Evolutionary conservation across 495 filamentous ascomycete species (phyloP), one percentile per base, ranked within the genome.

Genomic region (Aeminium ludgeri): DNA sequence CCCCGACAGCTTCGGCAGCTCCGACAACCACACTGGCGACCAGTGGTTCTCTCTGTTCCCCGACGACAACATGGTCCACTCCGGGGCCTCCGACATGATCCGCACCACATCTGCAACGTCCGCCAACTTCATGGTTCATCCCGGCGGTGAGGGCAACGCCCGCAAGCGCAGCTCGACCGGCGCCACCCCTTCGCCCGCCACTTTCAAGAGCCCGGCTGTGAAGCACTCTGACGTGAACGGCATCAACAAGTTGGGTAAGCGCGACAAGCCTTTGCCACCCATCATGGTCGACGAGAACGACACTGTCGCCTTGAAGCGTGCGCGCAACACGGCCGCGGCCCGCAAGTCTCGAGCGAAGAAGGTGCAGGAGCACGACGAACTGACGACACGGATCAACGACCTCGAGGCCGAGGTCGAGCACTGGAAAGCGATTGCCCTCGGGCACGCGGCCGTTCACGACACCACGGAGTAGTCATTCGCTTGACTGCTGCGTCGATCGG

Each of bases 291-390:
- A 95, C 54, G 78, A 79, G 0, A 59, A 55, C 25, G 81, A 86
- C 52, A 61, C 62, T 0, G 58, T 82, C 11, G 83, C 82, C 8
- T 71, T 83, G 66, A 96, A 95, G 71, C 84, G 89, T 48, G 87
- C 86, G 27, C 78, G 86, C 43, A 97, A 97, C 60, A 97, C 89
- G 11, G 68, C 87, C 60, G 89, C 89, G 34, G 89, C 89, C 46
- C 82, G 89, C 32, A 95, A 95, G 60, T 95, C 87, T 30, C 80
- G 89, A 10, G 74, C 82, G 45, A 78, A 82, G 49, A 86, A 89
- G 61, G 65, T 82, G 6, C 65, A 76, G 50, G 73, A 74, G 38
- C 66, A 82, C 40, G 69, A 77, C 7, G 68, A 67, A 30, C 64
- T 91, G 44, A 68, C 75, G 53, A 52, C 45, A 5, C 58, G 63